Evolutionary conservation across 1,139 yeast genomes (phyloP), one percentile per base, ranked within the genome.

Genomic region (Suhomyces bribrorum): DNA sequence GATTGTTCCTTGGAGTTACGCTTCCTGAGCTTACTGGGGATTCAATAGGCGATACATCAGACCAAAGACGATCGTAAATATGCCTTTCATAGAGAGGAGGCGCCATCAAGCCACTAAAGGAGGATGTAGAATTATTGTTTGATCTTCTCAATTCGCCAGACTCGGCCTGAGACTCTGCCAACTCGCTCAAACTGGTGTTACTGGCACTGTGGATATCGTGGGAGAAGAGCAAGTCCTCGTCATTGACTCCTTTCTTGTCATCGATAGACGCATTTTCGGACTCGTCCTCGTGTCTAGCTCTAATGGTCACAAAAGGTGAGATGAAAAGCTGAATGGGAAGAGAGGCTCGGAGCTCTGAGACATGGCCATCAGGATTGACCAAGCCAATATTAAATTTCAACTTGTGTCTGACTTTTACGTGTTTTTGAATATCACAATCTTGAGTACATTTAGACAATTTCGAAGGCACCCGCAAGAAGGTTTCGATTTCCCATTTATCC

Each of bases 81-180:
- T 88, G 96, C 45, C 75, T 81, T 46, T 83, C 89, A 56, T 92
- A 92, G 45, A 85, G 75, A 20, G 98, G 98, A 3, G 97, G 97
- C 0, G 97, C 96, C 61, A 81, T 72, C 29, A 79, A 62, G 0
- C 76, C 77, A 8, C 68, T 66, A 44, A 69, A 62, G 8, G 72
- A 64, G 1, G 69, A 55, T 18, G 46, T 50, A 0, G 73, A 66
- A 20, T 56, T 57, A 12, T 52, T 52, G 40, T 58, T 61, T 7
- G 70, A 61, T 7, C 36, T 25, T 20, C 38, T 34, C 14, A 36
- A 18, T 17, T 52, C 41, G 26, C 47, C 45, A 26, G 36, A 24
- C 25, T 36, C 39, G 7, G 48, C 22, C 9, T 48, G 47, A 2
- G 31, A 32, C n/a, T 43, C 49, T 2, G 53, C 53, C 16, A 64